Percentiles rank a stretch among this genome's conserved stretches.
These are phyloP conservation scores for Colletotrichum acutatum DNA, from an alignment of 2,329 filamentous ascomycete species.

Conservation along the genomic window DNA sequence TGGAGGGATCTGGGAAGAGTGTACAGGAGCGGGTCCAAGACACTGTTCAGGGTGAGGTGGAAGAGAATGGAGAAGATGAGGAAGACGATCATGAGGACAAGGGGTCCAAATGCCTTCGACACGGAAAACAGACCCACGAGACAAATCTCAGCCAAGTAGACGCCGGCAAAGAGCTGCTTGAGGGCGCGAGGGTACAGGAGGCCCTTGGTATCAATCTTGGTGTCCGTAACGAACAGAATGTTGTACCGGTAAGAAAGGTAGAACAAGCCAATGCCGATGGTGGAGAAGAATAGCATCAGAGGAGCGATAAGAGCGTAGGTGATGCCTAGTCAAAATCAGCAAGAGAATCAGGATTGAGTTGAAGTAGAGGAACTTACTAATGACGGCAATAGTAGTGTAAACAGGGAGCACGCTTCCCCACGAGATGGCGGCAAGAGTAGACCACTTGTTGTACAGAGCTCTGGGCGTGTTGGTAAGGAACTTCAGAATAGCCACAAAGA, in stretches of 20 bases:
- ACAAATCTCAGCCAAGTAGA: constrained; percentile 84
- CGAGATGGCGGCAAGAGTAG: constrained; percentile 72
- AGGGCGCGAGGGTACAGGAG: constrained; percentile 88
- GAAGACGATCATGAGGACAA: constrained; percentile 80
- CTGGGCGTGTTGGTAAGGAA: constrained; percentile 81
- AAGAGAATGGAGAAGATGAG: constrained; percentile 81
- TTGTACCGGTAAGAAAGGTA: constrained; percentile 91
- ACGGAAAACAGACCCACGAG: constrained; percentile 85
- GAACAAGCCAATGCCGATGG: constrained; percentile 80
- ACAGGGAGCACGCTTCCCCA: constrained; percentile 84
- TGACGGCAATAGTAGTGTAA: constrained; percentile 79
- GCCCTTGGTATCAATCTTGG: constrained; percentile 86
- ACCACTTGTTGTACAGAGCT: constrained; percentile 81
- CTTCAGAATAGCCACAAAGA: constrained; percentile 76
- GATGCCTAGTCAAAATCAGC: constrained; percentile 60
- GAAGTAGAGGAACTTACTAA: constrained; percentile 57
- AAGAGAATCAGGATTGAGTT: no score
- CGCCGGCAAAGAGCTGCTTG: constrained; percentile 84
- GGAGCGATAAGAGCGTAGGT: constrained; percentile 88
- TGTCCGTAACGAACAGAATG: constrained; percentile 82
- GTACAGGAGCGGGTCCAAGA: constrained; percentile 77
- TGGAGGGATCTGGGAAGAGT: constrained; percentile 74
- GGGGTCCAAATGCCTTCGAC: constrained; percentile 72
- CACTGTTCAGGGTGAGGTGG: constrained; percentile 76
- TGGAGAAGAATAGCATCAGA: constrained; percentile 82